Percentiles rank a stretch among this genome's conserved stretches.
Evolutionary conservation across 2,329 filamentous ascomycete genomes (phyloP).

Genomic region (Colletotrichum sp.): DNA sequence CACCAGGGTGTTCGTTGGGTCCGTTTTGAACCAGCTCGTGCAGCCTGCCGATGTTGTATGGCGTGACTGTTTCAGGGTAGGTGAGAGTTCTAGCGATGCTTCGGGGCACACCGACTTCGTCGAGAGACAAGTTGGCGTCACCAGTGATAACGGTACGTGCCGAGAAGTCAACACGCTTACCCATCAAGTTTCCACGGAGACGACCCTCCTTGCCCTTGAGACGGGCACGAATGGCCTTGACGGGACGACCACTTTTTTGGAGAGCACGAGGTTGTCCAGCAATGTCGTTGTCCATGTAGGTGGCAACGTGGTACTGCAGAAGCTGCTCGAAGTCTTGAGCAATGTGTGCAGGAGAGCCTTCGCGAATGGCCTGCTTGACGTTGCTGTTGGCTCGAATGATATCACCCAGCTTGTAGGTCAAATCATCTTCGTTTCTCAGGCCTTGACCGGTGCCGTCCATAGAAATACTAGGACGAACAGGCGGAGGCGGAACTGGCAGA

Average conservation of each 20-base stretch:
- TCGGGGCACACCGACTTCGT: conserved; percentile 95
- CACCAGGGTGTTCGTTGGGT: conserved; percentile 92
- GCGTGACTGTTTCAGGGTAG: conserved; percentile 96
- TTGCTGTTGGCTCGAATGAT: conserved; percentile 98
- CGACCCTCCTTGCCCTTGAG: conserved; percentile 99
- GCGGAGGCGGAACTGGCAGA: conserved; percentile 91
- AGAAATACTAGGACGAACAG: conserved; percentile 94
- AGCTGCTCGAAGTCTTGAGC: conserved; percentile 89
- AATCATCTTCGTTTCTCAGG: conserved; percentile 94
- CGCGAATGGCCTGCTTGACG: conserved; percentile 86
- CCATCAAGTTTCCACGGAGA: conserved; percentile 98
- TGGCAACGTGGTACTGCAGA: conserved; percentile 97
- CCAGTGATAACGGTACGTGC: conserved; percentile 99
- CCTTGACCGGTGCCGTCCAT: conserved; percentile 94
- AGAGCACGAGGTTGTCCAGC: conserved; percentile 92
- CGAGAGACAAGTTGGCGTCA: conserved; percentile 93
- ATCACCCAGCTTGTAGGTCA: conserved; percentile 98
- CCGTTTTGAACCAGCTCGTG: conserved; percentile 91
- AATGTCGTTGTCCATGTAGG: conserved; percentile 99
- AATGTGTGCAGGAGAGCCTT: conserved; percentile 92
- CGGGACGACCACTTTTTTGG: conserved; percentile 94
- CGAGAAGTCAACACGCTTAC: conserved; percentile 98
- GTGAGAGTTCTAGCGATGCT: conserved; percentile 93
- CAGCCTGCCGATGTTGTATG: conserved; percentile 95
- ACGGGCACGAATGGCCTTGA: conserved; percentile 95